Base-by-base conservation (phyloP, 2,329 filamentous ascomycete genomes). In the Calonectria pteridis region DNA sequence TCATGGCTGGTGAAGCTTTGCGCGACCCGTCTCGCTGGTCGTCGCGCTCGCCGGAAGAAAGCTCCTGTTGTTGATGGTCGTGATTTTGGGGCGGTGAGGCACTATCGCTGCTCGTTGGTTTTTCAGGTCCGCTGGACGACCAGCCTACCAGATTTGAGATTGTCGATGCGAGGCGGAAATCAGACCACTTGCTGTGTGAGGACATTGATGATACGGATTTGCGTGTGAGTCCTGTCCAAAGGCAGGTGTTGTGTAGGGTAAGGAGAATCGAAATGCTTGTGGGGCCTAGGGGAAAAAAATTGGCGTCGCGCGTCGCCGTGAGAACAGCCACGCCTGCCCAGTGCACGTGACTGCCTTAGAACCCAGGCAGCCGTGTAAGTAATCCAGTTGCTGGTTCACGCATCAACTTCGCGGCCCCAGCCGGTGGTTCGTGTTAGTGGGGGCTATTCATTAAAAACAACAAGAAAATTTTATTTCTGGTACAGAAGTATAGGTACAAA, bases 161-260 rank as follows among this genome's bases (percentile, higher is more conserved):
- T 29, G 77, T 81, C 62, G 82, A 84, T 67, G 82, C 81, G 73
- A 84, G 75, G 71, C 79, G 78, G 64, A 83, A 80, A 73, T 84
- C 77, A 73, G 80, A 78, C 83, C 83, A 84, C 82, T 80, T 81
- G 77, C 74, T 80, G 69, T 74, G 80, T 55, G 79, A 77, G 73
- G 81, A 74, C 81, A 82, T 83, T 74, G 77, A 78, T 77, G 68
- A 74, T 72, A 74, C 71, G 64, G 50, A 67, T 69, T 46, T 18
- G 75, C 74, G 76, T 71, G 77, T 78, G 72, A 55, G 64, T 77
- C 67, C 75, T 64, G 50, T 78, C 55, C 31, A 68, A 46, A 66
- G 71, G 72, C 62, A 69, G 53, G 68, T 75, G 69, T 67, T 75
- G 77, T 79, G 76, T 79, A 81, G 78, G 77, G 76, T 77, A 78